phyloP scores from a whole-genome alignment of 2,329 filamentous ascomycete genomes.

The Trichoderma sp. region DNA sequence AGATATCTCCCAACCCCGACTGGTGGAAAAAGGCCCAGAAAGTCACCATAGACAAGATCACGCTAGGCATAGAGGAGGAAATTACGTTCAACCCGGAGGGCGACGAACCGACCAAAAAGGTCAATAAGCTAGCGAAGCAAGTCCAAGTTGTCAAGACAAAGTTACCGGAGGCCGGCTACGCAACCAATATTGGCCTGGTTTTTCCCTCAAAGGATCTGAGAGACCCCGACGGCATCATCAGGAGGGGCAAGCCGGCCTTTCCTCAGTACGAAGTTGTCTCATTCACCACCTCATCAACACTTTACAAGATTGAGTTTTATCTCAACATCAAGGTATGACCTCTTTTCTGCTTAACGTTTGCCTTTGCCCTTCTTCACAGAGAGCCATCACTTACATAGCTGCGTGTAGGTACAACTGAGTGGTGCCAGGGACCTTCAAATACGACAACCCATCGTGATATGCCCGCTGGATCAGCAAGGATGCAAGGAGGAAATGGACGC shows the following conservation, averaged over 20 bases:
- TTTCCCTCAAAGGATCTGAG: constrained; percentile 88
- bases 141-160: constrained; percentile 77
- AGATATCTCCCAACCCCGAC: constrained; percentile 85
- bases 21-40: constrained; percentile 87
- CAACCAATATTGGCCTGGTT: constrained; percentile 85
- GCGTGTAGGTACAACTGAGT: constrained; percentile 74
- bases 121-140: constrained; percentile 82
- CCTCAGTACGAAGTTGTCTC: constrained; percentile 84
- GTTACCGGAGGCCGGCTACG: constrained; percentile 86
- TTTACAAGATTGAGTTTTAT: constrained; percentile 99
- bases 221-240: constrained; percentile 83
- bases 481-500: constrained; percentile 99
- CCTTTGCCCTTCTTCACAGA: neutral
- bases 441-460: constrained; percentile 91
- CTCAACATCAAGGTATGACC: constrained; percentile 78
- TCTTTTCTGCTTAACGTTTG: too few relatives aligned
- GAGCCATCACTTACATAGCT: constrained; percentile 22
- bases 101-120: constrained; percentile 86
- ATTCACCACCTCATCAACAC: constrained; percentile 87
- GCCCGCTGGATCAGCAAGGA: constrained; percentile 87
- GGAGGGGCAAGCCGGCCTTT: constrained; percentile 80
- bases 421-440: constrained; percentile 84
- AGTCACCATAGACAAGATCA: constrained; percentile 92
- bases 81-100: constrained; percentile 99
- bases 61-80: constrained; percentile 90